Percentiles rank a stretch among this genome's conserved stretches.
Conservation (phyloP, 345 rosid genomes). For the Dipteronia dyeriana region DNA sequence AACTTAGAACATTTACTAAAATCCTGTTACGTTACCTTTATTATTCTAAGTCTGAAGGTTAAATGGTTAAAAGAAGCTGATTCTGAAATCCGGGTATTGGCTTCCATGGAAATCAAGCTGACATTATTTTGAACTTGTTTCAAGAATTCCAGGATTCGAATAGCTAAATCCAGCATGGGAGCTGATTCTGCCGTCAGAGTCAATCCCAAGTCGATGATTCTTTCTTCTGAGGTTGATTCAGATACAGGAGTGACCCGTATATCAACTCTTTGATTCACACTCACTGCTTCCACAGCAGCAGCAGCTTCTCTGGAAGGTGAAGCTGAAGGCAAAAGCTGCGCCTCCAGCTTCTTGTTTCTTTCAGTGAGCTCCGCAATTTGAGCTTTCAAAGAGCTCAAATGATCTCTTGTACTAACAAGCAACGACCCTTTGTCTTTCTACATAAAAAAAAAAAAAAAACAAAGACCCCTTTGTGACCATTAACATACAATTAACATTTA, state of each 20-base stretch:
- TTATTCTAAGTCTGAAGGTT: slow-evolving; percentile 41
- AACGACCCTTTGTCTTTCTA: slow-evolving; percentile 81
- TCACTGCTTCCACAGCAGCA: slow-evolving; percentile 26
- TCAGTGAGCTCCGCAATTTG: slow-evolving; percentile 54
- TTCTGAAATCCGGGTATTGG: slow-evolving; percentile 34
- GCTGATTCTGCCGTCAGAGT: slow-evolving; percentile 41
- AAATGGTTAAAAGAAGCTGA: slow-evolving; percentile 34
- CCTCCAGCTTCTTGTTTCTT: slow-evolving; percentile 50
- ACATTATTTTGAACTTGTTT: slow-evolving; percentile 42
- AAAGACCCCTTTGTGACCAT: not conserved
- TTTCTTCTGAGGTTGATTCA: slow-evolving; percentile 50
- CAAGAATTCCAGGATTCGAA: slow-evolving; percentile 66
- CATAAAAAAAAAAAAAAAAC: not conserved
- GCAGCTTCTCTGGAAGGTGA: not conserved
- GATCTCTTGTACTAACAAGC: slow-evolving; percentile 56
- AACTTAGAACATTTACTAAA: too few species aligned
- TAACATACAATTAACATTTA: not conserved
- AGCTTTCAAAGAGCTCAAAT: slow-evolving; percentile 44
- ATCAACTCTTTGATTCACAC: slow-evolving; percentile 30
- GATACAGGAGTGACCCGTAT: slow-evolving; percentile 35
- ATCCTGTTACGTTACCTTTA: slow-evolving; percentile 51
- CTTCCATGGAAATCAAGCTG: slow-evolving; percentile 55
- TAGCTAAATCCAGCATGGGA: slow-evolving; percentile 35
- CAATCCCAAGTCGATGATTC: slow-evolving; percentile 52
- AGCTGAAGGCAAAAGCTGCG: slow-evolving; percentile 29